Evolutionary conservation across 495 filamentous ascomycete genomes (phyloP), one percentile per base, ranked within the genome.

Genomic region (Sabuloglossum arenarium): DNA sequence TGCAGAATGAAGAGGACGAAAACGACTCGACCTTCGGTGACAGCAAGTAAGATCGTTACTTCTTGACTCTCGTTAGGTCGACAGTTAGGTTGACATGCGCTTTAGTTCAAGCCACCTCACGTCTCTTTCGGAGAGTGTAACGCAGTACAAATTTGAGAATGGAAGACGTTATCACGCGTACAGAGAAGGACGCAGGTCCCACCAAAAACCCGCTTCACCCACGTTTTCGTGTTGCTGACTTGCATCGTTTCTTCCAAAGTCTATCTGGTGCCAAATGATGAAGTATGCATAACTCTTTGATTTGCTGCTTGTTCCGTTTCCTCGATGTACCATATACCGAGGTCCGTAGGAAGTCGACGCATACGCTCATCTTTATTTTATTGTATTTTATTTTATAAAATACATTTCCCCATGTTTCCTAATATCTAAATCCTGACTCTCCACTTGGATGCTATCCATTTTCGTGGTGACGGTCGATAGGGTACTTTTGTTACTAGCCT

Each of bases 241-340:
- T 16, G 16, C 34, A 8, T 39, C 34, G 16, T 8, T 39, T 39
- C 8, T 16, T 8, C 16, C 16, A 39, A 39, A 16, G 25, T 27
- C n/a, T 50, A 50, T 50, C n/a, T 21, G n/a, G n/a, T 50, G 8
- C 46, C 46, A 6, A 50, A 50, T 19, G 46, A 50, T 50, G 46
- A 50, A 19, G 46, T 50, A 64, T 75, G 5, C n/a, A n/a, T n/a
- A n/a, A n/a, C 68, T 82, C 0, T 71, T 74, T 56, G 79, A n/a
- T n/a, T n/a, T n/a, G n/a, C n/a, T n/a, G n/a, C n/a, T n/a, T n/a
- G n/a, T n/a, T n/a, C n/a, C n/a, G n/a, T n/a, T n/a, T n/a, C n/a
- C n/a, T n/a, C n/a, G n/a, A n/a, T n/a, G n/a, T n/a, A n/a, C n/a
- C n/a, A n/a, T n/a, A n/a, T n/a, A n/a, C n/a, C n/a, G n/a, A n/a